A percentile compares a stretch with the other conserved stretches of the same genome.
These are phyloP conservation scores for Blumeria hordei DNA, from an alignment of 2,329 filamentous ascomycete species.

Conservation along the genomic window DNA sequence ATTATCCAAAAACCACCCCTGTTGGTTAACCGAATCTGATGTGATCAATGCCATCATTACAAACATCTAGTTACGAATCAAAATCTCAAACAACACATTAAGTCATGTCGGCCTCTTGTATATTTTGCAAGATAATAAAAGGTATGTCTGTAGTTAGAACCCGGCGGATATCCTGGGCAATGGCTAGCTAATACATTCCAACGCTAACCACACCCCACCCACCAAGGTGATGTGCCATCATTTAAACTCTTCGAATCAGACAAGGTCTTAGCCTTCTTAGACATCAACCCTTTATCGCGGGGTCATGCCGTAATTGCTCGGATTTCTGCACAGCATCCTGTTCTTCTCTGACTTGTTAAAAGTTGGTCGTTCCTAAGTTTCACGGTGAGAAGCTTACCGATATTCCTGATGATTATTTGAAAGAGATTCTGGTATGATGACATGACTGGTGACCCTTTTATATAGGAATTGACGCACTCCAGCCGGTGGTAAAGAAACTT, in stretches of 20 bases:
- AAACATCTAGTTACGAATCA: background rate
- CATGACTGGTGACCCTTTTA: background rate
- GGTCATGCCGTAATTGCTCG: constrained; percentile 55
- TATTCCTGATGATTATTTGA: constrained; percentile 71
- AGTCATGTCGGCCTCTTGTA: constrained; percentile 39
- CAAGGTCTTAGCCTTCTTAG: constrained; percentile 83
- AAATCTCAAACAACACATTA: background rate
- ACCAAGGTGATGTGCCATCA: constrained; percentile 70
- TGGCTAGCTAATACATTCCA: background rate
- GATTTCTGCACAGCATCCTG: too few relatives aligned
- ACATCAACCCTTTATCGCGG: constrained; percentile 71
- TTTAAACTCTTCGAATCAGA: constrained; percentile 93
- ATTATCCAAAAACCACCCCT: background rate
- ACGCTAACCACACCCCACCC: background rate
- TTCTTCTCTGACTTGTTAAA: constrained; percentile 1
- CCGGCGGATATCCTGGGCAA: background rate
- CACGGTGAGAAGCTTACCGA: constrained; percentile 82
- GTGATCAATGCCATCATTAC: background rate
- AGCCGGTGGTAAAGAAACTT: constrained; percentile 71
- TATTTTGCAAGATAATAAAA: constrained; percentile 98
- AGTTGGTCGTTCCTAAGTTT: constrained; percentile 86
- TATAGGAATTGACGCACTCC: background rate
- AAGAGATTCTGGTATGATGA: constrained; percentile 47
- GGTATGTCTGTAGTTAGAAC: constrained; percentile 21
- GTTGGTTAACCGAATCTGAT: background rate